A percentile compares a stretch with the other conserved stretches of the same genome.
Conservation (phyloP, 2,329 filamentous ascomycete species). For the Diplodia intermedia region DNA sequence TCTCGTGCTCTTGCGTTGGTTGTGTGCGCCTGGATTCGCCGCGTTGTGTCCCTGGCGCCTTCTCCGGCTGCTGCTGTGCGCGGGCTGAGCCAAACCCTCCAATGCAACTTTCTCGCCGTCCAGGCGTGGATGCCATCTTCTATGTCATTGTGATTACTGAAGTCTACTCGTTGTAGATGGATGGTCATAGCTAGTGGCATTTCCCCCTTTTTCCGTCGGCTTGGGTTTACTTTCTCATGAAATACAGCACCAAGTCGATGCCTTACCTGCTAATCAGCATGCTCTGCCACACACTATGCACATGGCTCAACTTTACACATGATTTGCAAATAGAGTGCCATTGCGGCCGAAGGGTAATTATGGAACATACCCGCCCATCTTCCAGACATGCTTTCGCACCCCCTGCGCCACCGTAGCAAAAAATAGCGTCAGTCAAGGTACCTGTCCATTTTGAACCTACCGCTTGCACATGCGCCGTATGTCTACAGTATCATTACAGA, state of each 20-base stretch:
- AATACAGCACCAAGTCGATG: neutral
- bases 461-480: neutral
- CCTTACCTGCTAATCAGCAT: neutral
- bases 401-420: neutral
- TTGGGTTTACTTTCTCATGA: no score
- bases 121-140: no score
- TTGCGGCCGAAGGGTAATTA: neutral
- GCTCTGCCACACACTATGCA: neutral
- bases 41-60: no score
- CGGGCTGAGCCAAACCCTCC: no score
- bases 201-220: no score
- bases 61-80: no score
- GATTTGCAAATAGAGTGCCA: neutral
- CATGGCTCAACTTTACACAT: neutral
- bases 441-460: neutral
- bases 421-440: neutral
- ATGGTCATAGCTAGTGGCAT: no score
- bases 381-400: neutral
- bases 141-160: no score
- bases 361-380: neutral
- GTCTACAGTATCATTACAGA: constrained; percentile 24
- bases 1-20: no score
- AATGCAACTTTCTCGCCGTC: no score
- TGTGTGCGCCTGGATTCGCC: no score
- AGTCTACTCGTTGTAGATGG: no score